Conservation (phyloP, 2,329 filamentous ascomycete species). For the Reticulascus tulasneorum region DNA sequence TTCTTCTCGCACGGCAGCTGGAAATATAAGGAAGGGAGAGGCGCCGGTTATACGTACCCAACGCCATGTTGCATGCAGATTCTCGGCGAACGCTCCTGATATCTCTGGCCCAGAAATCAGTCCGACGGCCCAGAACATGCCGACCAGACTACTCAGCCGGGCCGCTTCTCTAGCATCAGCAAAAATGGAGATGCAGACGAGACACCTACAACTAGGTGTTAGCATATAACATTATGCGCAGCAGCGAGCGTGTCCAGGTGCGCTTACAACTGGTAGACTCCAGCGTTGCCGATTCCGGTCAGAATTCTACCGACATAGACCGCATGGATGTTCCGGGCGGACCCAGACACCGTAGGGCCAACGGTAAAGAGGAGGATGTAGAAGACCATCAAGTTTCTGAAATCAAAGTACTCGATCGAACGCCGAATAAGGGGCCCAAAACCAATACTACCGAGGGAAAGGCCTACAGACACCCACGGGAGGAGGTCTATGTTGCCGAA, state of each 20-base stretch:
- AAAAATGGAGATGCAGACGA: constrained; percentile 17
- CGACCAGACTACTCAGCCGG: constrained; percentile 20
- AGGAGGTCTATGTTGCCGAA: constrained; percentile 33
- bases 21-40: rapidly evolving
- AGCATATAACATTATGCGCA: not conserved
- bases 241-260: not conserved
- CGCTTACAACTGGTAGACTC: constrained; percentile 27
- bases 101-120: constrained; percentile 17
- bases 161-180: constrained; percentile 19
- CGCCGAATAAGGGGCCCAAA: constrained; percentile 28
- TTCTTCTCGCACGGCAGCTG: no score
- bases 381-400: constrained; percentile 23
- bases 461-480: constrained; percentile 34
- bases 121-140: constrained; percentile 20
- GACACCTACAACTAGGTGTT: not conserved
- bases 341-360: constrained; percentile 24
- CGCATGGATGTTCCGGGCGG: constrained; percentile 21
- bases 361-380: constrained; percentile 23
- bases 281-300: constrained; percentile 25
- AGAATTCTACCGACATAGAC: constrained; percentile 28
- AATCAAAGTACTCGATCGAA: constrained; percentile 26
- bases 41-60: constrained; percentile 27
- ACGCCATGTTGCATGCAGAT: constrained; percentile 34
- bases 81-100: constrained; percentile 28
- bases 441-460: constrained; percentile 28